Evolutionary conservation across 2,329 filamentous ascomycete species (phyloP).

Genomic region (Scedosporium dehoogii): DNA sequence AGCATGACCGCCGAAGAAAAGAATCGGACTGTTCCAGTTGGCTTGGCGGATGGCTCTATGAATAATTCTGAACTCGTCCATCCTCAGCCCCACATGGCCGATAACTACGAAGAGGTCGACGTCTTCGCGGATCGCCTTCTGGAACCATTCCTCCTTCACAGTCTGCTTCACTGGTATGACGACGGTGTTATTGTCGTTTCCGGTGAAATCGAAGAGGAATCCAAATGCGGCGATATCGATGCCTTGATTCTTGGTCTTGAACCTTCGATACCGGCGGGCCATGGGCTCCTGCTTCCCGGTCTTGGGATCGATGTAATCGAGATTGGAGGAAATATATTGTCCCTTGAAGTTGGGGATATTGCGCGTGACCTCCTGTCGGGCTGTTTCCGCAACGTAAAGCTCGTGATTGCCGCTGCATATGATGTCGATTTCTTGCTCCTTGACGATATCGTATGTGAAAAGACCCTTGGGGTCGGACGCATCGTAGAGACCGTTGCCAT

Average conservation of each 20-base stretch:
- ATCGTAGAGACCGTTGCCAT: conserved; percentile 93
- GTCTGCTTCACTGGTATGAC: conserved; percentile 73
- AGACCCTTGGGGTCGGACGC: conserved; percentile 77
- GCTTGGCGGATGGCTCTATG: conserved; percentile 67
- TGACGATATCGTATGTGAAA: conserved; percentile 81
- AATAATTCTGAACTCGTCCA: conserved; percentile 67
- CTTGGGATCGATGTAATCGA: conserved; percentile 72
- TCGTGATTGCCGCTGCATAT: conserved; percentile 91
- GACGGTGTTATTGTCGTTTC: conserved; percentile 82
- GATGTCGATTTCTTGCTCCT: conserved; percentile 72
- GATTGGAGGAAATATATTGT: conserved; percentile 80
- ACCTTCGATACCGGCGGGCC: conserved; percentile 75
- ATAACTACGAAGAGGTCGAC: conserved; percentile 79
- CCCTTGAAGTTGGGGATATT: conserved; percentile 77
- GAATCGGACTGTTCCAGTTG: conserved; percentile 75
- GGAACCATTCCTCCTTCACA: conserved; percentile 81
- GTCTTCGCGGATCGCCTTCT: conserved; percentile 72
- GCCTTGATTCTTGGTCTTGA: conserved; percentile 82
- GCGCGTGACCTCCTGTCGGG: conserved; percentile 64
- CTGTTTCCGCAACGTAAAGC: conserved; percentile 73
- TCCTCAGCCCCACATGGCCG: conserved; percentile 76
- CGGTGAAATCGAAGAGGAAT: conserved; percentile 88
- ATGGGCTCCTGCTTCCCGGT: conserved; percentile 65
- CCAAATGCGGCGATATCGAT: conserved; percentile 81
- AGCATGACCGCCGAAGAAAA: conserved; percentile 83